phyloP scores from a whole-genome alignment of 2,329 filamentous ascomycete species.

The Colletotrichum limetticola region DNA sequence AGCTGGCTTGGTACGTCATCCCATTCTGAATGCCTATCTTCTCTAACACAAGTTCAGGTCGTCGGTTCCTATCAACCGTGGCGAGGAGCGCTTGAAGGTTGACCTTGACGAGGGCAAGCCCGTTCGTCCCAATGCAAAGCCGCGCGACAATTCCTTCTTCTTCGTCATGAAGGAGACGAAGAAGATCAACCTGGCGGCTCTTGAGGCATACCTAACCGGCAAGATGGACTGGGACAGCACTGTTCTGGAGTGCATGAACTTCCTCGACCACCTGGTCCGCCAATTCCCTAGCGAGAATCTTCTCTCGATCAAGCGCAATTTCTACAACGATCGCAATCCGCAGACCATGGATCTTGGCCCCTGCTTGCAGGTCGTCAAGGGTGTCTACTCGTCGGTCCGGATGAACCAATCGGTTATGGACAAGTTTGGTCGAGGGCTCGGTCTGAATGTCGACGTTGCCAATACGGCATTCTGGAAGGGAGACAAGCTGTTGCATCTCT shows the following conservation, averaged over 20 bases:
- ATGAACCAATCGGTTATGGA: slow-evolving; percentile 66
- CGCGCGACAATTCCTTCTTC: slow-evolving; percentile 61
- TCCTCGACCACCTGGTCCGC: slow-evolving; percentile 89
- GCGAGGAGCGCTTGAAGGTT: slow-evolving; percentile 68
- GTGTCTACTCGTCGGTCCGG: slow-evolving; percentile 87
- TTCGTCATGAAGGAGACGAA: slow-evolving; percentile 74
- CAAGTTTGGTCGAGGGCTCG: slow-evolving; percentile 67
- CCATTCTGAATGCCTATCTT: background rate
- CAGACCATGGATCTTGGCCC: slow-evolving; percentile 67
- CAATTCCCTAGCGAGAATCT: slow-evolving; percentile 77
- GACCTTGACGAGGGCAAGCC: slow-evolving; percentile 78
- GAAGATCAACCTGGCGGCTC: slow-evolving; percentile 72
- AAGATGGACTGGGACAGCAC: slow-evolving; percentile 69
- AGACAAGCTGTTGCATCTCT: slow-evolving; percentile 46
- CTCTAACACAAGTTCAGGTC: slow-evolving; percentile 44
- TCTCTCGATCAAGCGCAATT: slow-evolving; percentile 81
- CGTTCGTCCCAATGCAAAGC: slow-evolving; percentile 44
- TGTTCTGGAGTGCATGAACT: slow-evolving; percentile 86
- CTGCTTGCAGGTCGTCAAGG: slow-evolving; percentile 81
- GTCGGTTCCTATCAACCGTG: slow-evolving; percentile 51
- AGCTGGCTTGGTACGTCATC: slow-evolving; percentile 80
- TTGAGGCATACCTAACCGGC: slow-evolving; percentile 74
- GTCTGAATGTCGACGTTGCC: slow-evolving; percentile 90
- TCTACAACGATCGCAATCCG: slow-evolving; percentile 71
- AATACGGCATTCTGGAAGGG: slow-evolving; percentile 88